Evolutionary conservation across 176 grass and related monocot species (phyloP), one percentile per base, ranked within the genome.

Genomic region (Aegilops umbellulata): DNA sequence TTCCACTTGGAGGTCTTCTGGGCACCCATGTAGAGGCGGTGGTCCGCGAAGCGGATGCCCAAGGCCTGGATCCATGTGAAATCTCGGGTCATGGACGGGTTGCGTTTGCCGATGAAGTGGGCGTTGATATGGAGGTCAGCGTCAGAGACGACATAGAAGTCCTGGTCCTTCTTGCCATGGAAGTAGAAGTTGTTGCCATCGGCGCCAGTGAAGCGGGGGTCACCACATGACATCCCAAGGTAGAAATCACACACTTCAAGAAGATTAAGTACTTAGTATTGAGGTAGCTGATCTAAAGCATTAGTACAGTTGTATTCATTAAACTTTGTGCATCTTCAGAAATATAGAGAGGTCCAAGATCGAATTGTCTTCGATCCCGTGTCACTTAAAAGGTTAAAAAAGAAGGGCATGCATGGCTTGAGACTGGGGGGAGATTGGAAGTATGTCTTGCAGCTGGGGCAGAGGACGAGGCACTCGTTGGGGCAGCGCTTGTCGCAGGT

Each of bases 31-130:
- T 71, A 93, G 75, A 94, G 86, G 66, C 23, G 31, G 80, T 94
- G 92, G 53, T 84, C 57, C 6, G 32, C 68, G 78, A 91, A 87
- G 61, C 53, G 83, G 44, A 94, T 3, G 36, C 83, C 87, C 7
- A 91, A 73, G 1, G 84, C 86, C 61, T 94, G 86, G 79, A 94
- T 89, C 92, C 88, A 93, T 22, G 89, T 88, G 92, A 93, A 93
- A 83, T 91, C 92, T 19, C 83, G 78, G 47, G 9, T 78, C 62
- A 85, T 83, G 26, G 63, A 35, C 0, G 74, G 13, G 86, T 91
- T 86, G 49, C 20, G 85, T 35, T 86, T 91, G 31, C 89, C 92
- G 80, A 94, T 86, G 79, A 89, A 91, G 82, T 94, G 83, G 3
- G 79, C 79, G 77, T 94, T 84, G 66, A 88, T 78, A 75, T 88